These are phyloP conservation scores for Lycium ferocissimum DNA, from an alignment of 257 asterid species.

Conservation along the genomic window DNA sequence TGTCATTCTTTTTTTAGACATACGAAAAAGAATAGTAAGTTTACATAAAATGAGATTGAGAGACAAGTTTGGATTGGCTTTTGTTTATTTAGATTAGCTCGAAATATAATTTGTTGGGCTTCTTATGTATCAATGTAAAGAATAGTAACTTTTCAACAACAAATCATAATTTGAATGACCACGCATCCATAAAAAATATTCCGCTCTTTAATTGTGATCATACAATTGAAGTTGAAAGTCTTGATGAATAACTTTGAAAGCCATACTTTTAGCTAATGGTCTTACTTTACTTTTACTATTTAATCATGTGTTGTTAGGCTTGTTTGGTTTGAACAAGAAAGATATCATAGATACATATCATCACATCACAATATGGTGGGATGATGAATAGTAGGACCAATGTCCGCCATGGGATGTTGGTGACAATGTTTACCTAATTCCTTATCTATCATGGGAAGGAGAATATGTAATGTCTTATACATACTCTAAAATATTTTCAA, in stretches of 20 bases:
- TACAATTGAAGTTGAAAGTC: background rate
- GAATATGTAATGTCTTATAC: too few species aligned
- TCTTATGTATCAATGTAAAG: too few species aligned
- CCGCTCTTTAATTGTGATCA: background rate
- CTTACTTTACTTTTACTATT: background rate
- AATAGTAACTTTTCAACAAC: too few species aligned
- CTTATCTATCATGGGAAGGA: background rate
- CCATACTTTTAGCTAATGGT: slow-evolving; percentile 6
- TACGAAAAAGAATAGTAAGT: too few species aligned
- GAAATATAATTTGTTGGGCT: too few species aligned
- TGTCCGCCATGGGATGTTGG: background rate
- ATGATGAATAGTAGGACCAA: slow-evolving; percentile 19
- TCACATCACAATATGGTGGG: background rate
- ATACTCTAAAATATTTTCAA: too few species aligned
- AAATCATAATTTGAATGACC: too few species aligned
- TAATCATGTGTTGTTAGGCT: background rate
- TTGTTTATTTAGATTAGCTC: too few species aligned
- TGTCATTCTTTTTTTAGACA: too few species aligned
- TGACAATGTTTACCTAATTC: slow-evolving; percentile 13
- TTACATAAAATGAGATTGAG: too few species aligned
- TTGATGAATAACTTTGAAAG: background rate
- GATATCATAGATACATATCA: background rate
- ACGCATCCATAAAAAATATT: too few species aligned
- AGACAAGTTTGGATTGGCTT: too few species aligned
- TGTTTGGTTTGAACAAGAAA: background rate